Percentiles rank a stretch among this genome's conserved stretches.
These are phyloP conservation scores for Kurtzmaniella quercitrusa DNA, from an alignment of 1,139 yeast genomes.

Conservation along the genomic window DNA sequence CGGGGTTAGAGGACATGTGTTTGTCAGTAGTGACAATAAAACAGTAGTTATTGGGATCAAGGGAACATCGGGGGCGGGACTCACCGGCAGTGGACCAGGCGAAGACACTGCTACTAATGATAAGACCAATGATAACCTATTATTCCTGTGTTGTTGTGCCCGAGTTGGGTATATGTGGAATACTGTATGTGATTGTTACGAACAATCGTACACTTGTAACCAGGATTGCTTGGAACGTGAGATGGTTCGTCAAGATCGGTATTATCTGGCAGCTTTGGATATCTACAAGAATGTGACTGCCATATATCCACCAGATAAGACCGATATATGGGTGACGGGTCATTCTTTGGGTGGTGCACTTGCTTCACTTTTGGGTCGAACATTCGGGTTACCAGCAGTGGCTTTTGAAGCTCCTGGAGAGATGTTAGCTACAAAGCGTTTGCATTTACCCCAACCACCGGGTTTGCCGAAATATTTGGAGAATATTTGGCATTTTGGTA, in stretches of 20 bases:
- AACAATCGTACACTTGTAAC: slow-evolving; percentile 81
- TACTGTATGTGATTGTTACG: slow-evolving; percentile 93
- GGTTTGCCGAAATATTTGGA: slow-evolving; percentile 78
- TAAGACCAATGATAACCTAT: slow-evolving; percentile 78
- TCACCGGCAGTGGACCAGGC: slow-evolving; percentile 62
- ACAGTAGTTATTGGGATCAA: slow-evolving; percentile 79
- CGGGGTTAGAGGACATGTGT: slow-evolving; percentile 89
- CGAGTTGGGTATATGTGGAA: slow-evolving; percentile 89
- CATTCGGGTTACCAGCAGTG: slow-evolving; percentile 86
- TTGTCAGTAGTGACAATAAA: slow-evolving; percentile 59
- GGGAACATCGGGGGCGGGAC: slow-evolving; percentile 88
- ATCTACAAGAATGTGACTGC: slow-evolving; percentile 68
- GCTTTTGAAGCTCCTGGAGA: slow-evolving; percentile 96
- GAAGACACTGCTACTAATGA: slow-evolving; percentile 79
- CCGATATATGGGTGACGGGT: slow-evolving; percentile 85
- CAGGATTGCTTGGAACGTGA: slow-evolving; percentile 83
- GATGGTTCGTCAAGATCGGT: slow-evolving; percentile 68
- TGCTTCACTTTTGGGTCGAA: slow-evolving; percentile 76
- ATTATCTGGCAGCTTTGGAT: slow-evolving; percentile 77
- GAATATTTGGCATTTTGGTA: slow-evolving; percentile 92
- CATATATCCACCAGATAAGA: slow-evolving; percentile 60
- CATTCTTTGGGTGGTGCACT: slow-evolving; percentile 94
- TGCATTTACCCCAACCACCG: slow-evolving; percentile 92
- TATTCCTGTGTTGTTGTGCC: slow-evolving; percentile 96
- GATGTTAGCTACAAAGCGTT: slow-evolving; percentile 69